phyloP scores from a whole-genome alignment of 2,329 filamentous ascomycete genomes.

The Aureobasidium sp. region DNA sequence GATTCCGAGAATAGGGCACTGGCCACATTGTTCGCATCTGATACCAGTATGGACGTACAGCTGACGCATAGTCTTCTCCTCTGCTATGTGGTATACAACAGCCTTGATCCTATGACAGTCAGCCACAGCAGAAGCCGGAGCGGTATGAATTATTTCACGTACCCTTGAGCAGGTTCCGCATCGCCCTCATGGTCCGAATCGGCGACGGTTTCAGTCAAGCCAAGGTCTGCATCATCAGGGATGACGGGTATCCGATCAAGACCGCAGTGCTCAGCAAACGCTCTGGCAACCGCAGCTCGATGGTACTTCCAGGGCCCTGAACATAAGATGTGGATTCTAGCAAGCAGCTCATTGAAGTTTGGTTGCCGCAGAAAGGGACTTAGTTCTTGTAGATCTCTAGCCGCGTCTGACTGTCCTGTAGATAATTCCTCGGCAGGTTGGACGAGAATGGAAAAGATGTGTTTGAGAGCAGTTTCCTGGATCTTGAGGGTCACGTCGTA shows the following conservation, averaged over 20 bases:
- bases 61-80: slow-evolving; percentile 81
- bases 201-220: slow-evolving; percentile 23
- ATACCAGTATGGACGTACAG: slow-evolving; percentile 90
- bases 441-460: slow-evolving; percentile 10
- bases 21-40: slow-evolving; percentile 81
- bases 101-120: slow-evolving; percentile 22
- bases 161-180: slow-evolving; percentile 24
- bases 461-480: slow-evolving; percentile 9
- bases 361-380: background rate
- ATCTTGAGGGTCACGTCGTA: slow-evolving; percentile 9
- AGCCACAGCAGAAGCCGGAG: background rate
- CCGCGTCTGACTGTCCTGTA: background rate
- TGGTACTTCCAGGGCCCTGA: slow-evolving; percentile 16
- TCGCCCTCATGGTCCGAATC: slow-evolving; percentile 18
- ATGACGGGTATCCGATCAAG: slow-evolving; percentile 13
- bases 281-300: slow-evolving; percentile 9
- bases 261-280: slow-evolving; percentile 4
- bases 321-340: slow-evolving; percentile 13
- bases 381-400: background rate
- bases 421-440: background rate
- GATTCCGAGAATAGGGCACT: slow-evolving; percentile 82
- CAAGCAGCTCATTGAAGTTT: slow-evolving; percentile 5
- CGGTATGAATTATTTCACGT: background rate
- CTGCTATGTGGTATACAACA: slow-evolving; percentile 83
- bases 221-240: slow-evolving; percentile 4